Conservation (phyloP, 192 early-diverging fungal species). For the Obelidium mucronatum region DNA sequence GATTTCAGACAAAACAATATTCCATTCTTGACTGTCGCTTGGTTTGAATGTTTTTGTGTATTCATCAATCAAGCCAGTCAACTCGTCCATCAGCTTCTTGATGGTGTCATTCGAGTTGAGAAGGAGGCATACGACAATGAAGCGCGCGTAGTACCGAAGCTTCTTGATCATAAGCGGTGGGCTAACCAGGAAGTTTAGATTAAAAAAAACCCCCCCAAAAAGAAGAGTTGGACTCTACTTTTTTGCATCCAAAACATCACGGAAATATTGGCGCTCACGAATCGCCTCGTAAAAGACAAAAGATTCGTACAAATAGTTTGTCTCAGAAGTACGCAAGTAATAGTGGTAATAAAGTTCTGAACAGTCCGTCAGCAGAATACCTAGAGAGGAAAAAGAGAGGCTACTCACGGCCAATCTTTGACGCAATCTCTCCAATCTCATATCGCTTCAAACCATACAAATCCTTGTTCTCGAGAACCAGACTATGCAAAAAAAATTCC, state of each 20-base stretch:
- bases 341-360: conserved; percentile 62
- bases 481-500: conserved; percentile 58
- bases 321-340: conserved; percentile 90
- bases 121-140: conserved; percentile 92
- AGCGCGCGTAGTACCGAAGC: conserved; percentile 96
- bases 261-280: conserved; percentile 92
- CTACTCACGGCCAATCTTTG: conserved; percentile 94
- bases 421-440: conserved; percentile 98
- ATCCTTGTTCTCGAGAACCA: conserved; percentile 85
- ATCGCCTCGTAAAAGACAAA: conserved; percentile 97
- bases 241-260: conserved; percentile 90
- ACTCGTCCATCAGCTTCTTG: conserved; percentile 82
- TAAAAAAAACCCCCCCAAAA: not conserved
- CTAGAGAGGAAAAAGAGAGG: not conserved
- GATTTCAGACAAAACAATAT: conserved; percentile 59
- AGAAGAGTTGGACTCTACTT: too few species aligned
- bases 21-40: conserved; percentile 91
- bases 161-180: conserved; percentile 96
- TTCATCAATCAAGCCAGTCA: conserved; percentile 85
- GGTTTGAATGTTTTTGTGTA: conserved; percentile 88
- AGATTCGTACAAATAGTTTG: conserved; percentile 94
- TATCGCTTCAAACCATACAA: conserved; percentile 95
- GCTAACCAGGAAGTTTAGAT: too few species aligned
- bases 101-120: conserved; percentile 85
- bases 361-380: not conserved